Percentiles rank a stretch among this genome's conserved stretches.
Conservation (phyloP, 2,329 filamentous ascomycete genomes). For the Venturia asperata region DNA sequence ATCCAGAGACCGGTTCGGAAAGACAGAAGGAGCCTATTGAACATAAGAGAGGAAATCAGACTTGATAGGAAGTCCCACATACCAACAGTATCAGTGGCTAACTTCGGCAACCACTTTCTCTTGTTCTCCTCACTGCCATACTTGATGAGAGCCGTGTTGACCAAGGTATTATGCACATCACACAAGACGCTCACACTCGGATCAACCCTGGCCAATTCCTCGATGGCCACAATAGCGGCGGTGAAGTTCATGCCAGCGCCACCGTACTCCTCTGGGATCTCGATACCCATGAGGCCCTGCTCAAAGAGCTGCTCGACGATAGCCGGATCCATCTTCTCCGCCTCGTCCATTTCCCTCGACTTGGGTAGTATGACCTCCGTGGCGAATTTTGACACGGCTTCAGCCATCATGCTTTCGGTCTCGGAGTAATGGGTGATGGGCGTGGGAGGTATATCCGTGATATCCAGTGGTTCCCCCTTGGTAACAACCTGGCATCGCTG, state of each 20-base stretch:
- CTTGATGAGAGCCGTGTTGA: conserved; percentile 87
- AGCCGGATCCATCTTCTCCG: conserved; percentile 81
- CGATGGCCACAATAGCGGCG: conserved; percentile 88
- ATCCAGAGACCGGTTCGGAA: conserved; percentile 86
- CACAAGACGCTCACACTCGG: conserved; percentile 92
- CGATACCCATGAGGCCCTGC: conserved; percentile 93
- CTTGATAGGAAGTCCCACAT: conserved; percentile 18
- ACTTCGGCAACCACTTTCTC: conserved; percentile 79
- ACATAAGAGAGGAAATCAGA: not conserved
- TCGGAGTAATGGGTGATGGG: conserved; percentile 92
- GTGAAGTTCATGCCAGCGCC: conserved; percentile 99
- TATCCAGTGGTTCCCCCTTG: conserved; percentile 43
- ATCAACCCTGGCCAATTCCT: conserved; percentile 89
- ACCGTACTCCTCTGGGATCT: conserved; percentile 95
- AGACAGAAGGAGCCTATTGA: conserved; percentile 70
- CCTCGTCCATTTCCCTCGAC: conserved; percentile 95
- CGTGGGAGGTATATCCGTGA: conserved; percentile 75
- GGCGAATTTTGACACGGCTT: conserved; percentile 85
- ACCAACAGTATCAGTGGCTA: conserved; percentile 82
- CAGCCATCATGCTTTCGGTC: conserved; percentile 79
- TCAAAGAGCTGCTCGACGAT: conserved; percentile 93
- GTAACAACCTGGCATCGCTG: conserved; percentile 32
- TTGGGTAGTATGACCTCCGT: conserved; percentile 82
- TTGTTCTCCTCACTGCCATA: conserved; percentile 71
- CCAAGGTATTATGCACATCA: conserved; percentile 96